Conservation (phyloP, 768 basidiomycete genomes). For the Trichaptum fuscoviolaceum region DNA sequence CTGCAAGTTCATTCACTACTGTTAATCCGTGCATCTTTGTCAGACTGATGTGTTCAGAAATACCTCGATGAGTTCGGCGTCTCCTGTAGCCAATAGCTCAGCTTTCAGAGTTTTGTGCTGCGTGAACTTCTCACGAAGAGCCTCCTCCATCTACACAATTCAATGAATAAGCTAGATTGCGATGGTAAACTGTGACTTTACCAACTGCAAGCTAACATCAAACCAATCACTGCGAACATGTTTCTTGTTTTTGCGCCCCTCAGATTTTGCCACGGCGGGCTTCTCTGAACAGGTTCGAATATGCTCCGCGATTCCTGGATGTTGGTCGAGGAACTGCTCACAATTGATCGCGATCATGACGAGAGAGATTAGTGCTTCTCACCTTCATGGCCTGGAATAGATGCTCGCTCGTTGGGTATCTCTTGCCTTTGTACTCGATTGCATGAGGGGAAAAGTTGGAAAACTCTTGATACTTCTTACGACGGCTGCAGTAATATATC, state of each 20-base stretch:
- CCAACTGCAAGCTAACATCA: conserved; percentile 12
- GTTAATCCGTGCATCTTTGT: background rate
- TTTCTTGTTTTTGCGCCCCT: conserved; percentile 9
- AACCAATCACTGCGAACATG: conserved; percentile 13
- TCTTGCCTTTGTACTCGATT: conserved; percentile 11
- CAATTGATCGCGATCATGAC: background rate
- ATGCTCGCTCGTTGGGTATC: conserved; percentile 16
- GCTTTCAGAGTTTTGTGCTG: conserved; percentile 11
- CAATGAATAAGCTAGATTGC: background rate
- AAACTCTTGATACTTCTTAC: background rate
- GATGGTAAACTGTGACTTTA: background rate
- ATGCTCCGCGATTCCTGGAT: conserved; percentile 14
- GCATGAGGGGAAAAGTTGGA: conserved; percentile 8
- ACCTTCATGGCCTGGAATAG: conserved; percentile 15
- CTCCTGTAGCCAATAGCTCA: conserved; percentile 13
- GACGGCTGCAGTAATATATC: background rate
- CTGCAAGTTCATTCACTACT: background rate
- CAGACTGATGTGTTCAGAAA: background rate
- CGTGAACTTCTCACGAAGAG: conserved; percentile 14
- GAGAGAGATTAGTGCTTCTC: background rate
- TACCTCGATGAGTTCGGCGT: conserved; percentile 15
- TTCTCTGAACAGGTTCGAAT: conserved; percentile 11
- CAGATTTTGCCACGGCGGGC: conserved; percentile 10
- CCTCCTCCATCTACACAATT: conserved; percentile 14
- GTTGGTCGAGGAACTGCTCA: conserved; percentile 13